phyloP scores from a whole-genome alignment of 2,329 filamentous ascomycete genomes.

The Ceratocystis eucalypticola region DNA sequence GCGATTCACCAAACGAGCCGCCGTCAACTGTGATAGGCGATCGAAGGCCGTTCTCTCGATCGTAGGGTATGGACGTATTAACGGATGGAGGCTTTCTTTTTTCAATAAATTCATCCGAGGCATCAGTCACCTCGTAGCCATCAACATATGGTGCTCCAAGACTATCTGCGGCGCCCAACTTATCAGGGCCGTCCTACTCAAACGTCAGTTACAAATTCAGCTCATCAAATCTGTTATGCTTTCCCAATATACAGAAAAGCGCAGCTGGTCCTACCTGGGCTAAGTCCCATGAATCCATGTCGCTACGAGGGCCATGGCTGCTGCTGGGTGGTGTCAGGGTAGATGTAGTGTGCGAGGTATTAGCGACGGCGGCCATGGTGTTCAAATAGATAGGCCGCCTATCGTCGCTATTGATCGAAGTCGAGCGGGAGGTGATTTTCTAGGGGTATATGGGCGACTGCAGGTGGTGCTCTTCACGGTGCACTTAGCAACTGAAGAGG shows the following conservation, averaged over 20 bases:
- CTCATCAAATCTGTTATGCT: not conserved
- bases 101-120: not conserved
- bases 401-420: not conserved
- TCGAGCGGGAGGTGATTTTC: not conserved
- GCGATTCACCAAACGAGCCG: conserved; percentile 11
- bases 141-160: not conserved
- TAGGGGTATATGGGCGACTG: conserved; percentile 11
- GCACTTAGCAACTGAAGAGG: conserved; percentile 16
- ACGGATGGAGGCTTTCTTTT: conserved; percentile 15
- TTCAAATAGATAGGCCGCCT: not conserved
- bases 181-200: conserved; percentile 9
- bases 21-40: conserved; percentile 17
- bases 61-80: conserved; percentile 4
- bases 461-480: conserved; percentile 11
- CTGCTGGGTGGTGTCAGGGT: conserved; percentile 16
- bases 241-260: not conserved
- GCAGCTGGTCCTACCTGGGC: conserved; percentile 8
- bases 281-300: conserved; percentile 8
- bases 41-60: conserved; percentile 10
- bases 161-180: not conserved
- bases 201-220: conserved; percentile 2
- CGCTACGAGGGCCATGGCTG: conserved; percentile 12
- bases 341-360: conserved; percentile 13
- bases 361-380: conserved; percentile 14
- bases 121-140: not conserved